phyloP scores from a whole-genome alignment of 2,329 filamentous ascomycete species.

The Colletotrichum brevisporum region DNA sequence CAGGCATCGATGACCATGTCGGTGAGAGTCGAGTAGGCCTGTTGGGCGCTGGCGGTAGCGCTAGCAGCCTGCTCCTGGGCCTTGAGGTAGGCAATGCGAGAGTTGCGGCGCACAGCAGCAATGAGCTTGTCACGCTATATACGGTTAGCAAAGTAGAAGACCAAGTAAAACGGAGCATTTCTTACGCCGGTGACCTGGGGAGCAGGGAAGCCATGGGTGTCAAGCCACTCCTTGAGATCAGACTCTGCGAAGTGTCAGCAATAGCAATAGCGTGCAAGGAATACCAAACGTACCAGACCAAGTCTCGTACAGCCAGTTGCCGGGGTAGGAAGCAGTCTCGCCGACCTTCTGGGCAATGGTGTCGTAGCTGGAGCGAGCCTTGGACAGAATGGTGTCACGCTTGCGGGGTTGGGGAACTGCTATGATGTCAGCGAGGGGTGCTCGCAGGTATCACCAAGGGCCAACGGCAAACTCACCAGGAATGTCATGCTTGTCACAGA shows the following conservation, averaged over 20 bases:
- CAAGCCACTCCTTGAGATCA: slow-evolving; percentile 93
- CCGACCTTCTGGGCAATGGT: slow-evolving; percentile 79
- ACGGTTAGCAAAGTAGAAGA: slow-evolving; percentile 31
- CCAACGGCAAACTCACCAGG: slow-evolving; percentile 65
- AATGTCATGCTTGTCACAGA: slow-evolving; percentile 90
- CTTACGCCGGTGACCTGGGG: slow-evolving; percentile 81
- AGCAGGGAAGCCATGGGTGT: slow-evolving; percentile 86
- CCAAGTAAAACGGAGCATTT: no score
- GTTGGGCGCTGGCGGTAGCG: slow-evolving; percentile 75
- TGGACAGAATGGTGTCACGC: slow-evolving; percentile 84
- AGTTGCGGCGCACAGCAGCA: slow-evolving; percentile 90
- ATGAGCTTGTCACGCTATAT: slow-evolving; percentile 85
- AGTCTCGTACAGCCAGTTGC: slow-evolving; percentile 91
- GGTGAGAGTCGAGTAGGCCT: slow-evolving; percentile 81
- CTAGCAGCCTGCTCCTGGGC: slow-evolving; percentile 72
- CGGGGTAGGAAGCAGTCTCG: slow-evolving; percentile 88
- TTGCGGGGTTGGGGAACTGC: slow-evolving; percentile 86
- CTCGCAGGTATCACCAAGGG: not conserved
- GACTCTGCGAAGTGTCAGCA: slow-evolving; percentile 68
- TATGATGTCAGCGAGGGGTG: slow-evolving; percentile 1
- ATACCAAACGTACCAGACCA: slow-evolving; percentile 72
- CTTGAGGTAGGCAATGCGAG: slow-evolving; percentile 81
- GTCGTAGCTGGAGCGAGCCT: slow-evolving; percentile 87
- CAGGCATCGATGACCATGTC: slow-evolving; percentile 91
- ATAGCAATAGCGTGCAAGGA: not conserved